Evolutionary conservation across 768 basidiomycete genomes (phyloP).

Genomic region (Leucocoprinus birnbaumii): DNA sequence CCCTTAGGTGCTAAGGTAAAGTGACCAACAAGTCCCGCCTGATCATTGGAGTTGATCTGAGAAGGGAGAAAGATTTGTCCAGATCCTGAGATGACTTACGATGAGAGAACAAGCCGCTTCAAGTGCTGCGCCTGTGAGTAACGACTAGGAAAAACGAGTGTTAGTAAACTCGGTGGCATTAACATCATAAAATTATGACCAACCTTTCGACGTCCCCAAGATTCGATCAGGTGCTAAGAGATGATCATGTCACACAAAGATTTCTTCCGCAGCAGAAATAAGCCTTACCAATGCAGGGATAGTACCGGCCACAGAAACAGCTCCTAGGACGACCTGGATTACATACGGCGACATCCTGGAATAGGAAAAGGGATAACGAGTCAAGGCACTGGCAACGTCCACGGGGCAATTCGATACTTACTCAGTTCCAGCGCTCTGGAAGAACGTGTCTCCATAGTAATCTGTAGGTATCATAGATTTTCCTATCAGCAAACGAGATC

Average conservation of each 20-base stretch:
- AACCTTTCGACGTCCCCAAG: slow-evolving; percentile 70
- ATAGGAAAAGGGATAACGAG: neutral
- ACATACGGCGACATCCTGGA: slow-evolving; percentile 61
- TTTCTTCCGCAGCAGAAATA: neutral
- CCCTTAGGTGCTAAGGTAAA: slow-evolving; percentile 54
- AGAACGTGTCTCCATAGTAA: slow-evolving; percentile 81
- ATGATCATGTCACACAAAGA: neutral
- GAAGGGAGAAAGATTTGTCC: neutral
- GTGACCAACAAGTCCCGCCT: slow-evolving; percentile 74
- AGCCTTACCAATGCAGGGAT: slow-evolving; percentile 58
- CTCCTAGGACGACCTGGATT: slow-evolving; percentile 77
- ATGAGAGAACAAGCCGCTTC: slow-evolving; percentile 64
- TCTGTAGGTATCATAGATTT: slow-evolving; percentile 32
- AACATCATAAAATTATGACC: slow-evolving; percentile 1
- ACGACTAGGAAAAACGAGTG: slow-evolving; percentile 37
- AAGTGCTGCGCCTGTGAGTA: slow-evolving; percentile 60
- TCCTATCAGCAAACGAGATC: neutral
- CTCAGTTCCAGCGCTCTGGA: slow-evolving; percentile 68
- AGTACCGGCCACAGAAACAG: slow-evolving; percentile 68
- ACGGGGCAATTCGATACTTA: slow-evolving; percentile 23
- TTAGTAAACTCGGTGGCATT: neutral
- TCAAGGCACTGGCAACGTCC: neutral
- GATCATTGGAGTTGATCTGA: neutral
- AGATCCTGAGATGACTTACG: slow-evolving; percentile 28
- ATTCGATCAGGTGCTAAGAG: slow-evolving; percentile 56